Percentiles rank a stretch among this genome's conserved stretches.
phyloP scores from a whole-genome alignment of 257 asterid species.

The Schizonepeta tenuifolia region DNA sequence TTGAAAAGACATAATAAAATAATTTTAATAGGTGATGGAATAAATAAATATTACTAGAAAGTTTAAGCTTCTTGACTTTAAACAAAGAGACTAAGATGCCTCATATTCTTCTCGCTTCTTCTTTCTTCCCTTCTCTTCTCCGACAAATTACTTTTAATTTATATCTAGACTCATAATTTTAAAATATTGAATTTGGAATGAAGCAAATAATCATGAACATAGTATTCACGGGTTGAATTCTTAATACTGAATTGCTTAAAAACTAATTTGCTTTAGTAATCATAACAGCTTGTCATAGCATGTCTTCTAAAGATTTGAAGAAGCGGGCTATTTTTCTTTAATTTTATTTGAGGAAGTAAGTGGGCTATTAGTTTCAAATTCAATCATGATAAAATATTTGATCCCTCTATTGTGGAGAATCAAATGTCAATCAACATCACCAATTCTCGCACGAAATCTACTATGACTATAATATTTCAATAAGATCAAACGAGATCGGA shows the following conservation, averaged over 20 bases:
- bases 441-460: background rate
- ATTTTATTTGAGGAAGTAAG: background rate
- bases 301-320: background rate
- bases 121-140: background rate
- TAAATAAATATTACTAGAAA: too few species aligned
- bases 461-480: too few species aligned
- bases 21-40: background rate
- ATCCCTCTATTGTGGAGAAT: background rate
- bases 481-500: too few species aligned
- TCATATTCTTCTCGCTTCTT: background rate
- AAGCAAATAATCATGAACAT: background rate
- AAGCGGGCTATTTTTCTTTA: background rate
- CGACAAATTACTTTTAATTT: background rate
- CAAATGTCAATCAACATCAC: conserved; percentile 2
- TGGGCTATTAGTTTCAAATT: background rate
- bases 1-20: conserved; percentile 10
- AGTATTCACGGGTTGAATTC: background rate
- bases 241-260: background rate
- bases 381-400: background rate
- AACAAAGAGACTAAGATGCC: too few species aligned
- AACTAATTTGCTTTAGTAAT: background rate
- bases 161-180: background rate
- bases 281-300: background rate
- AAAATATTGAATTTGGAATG: background rate
- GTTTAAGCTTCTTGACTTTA: too few species aligned